These are phyloP conservation scores for Tagetes erecta DNA, from an alignment of 129 eudicot genomes.

Conservation along the genomic window DNA sequence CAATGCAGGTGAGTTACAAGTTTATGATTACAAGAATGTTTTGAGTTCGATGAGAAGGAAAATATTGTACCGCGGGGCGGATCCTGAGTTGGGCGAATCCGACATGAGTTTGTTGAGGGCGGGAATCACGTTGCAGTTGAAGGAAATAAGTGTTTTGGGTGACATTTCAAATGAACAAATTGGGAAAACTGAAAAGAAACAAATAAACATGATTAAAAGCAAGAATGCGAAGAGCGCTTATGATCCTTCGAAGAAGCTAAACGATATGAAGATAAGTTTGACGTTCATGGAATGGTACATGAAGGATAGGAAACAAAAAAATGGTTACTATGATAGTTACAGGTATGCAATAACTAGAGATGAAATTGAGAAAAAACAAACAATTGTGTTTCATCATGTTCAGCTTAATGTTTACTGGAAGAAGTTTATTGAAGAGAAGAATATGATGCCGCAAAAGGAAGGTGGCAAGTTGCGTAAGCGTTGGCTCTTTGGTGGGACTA, in stretches of 20 bases:
- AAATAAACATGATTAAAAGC: neutral
- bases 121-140: neutral
- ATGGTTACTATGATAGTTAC: conserved; percentile 50
- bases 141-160: neutral
- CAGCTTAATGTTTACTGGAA: conserved; percentile 37
- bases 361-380: conserved; percentile 2
- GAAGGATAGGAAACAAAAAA: conserved; percentile 11
- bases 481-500: conserved; percentile 41
- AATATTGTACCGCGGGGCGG: conserved; percentile 21
- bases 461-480: conserved; percentile 22
- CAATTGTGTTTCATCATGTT: neutral
- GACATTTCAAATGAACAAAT: conserved; percentile 3
- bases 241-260: conserved; percentile 36
- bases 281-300: conserved; percentile 46
- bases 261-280: conserved; percentile 40
- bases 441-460: conserved; percentile 39
- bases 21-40: conserved; percentile 26
- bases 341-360: conserved; percentile 18
- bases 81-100: conserved; percentile 9
- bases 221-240: conserved; percentile 12
- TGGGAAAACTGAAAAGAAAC: conserved; percentile 3
- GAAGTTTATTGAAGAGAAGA: conserved; percentile 18
- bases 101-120: conserved; percentile 8
- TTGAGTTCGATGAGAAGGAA: conserved; percentile 20
- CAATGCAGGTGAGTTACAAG: neutral